Base-by-base conservation (phyloP, 331 rosid genomes). In the Cydonia oblonga region DNA sequence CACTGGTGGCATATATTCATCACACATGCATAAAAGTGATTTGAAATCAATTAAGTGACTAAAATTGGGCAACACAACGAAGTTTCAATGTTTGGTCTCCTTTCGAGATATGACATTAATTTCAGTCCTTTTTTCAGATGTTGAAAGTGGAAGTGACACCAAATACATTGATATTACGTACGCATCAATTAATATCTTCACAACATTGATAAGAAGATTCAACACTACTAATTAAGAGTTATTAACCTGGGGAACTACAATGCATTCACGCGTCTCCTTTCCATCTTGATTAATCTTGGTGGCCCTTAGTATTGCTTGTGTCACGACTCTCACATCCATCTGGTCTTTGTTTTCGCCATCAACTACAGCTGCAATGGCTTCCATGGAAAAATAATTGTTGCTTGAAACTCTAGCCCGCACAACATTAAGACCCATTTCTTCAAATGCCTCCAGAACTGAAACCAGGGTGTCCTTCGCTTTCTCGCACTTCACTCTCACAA, bases 371-470 rank as follows among this genome's bases (percentile, higher is more conserved):
- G 92, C 88, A 81, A 81, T 78, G 64, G 89, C 97, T 71, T 89
- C 95, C 86, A 92, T 40, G 46, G 85, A 75, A 69, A 92, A 92
- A 24, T 30, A 80, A 51, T 75, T 68, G 35, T 78, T 73, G 49
- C 95, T 81, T n/a, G 97, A 92, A 81, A 92, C 96, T 81, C 49
- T 90, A 2, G 95, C 96, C 76, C 85, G 77, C 66, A 80, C 15
- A 72, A 92, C 93, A 73, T 76, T 76, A 20, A 92, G 71, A 74
- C 81, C 69, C 86, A 86, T 83, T 67, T 85, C 83, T 5, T 92
- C 97, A 66, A 89, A 84, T 1, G 80, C 89, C 64, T 85, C 87
- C 56, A 92, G 65, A 64, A 92, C 75, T 0, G 88, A 68, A n/a
- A 89, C 96, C 78, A 90, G 73, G 73, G 80, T 86, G 22, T 81